phyloP scores from a whole-genome alignment of 352 stramenopile genomes.

The Phytophthora syringae region DNA sequence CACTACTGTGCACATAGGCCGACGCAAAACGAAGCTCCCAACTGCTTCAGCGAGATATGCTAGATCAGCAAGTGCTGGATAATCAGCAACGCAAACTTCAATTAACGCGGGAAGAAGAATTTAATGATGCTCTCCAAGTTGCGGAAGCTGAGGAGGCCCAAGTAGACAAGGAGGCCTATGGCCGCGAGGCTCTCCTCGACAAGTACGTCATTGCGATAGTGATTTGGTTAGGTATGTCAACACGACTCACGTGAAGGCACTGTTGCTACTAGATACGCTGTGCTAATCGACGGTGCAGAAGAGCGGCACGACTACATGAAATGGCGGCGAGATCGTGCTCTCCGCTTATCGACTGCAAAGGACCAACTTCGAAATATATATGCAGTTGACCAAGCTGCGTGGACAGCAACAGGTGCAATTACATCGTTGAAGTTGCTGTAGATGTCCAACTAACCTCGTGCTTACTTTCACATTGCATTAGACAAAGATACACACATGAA shows the following conservation, averaged over 20 bases:
- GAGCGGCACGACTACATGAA: constrained; percentile 59
- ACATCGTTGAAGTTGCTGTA: not conserved
- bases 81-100: constrained; percentile 18
- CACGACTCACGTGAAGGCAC: not conserved
- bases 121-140: constrained; percentile 9
- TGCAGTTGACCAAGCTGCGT: constrained; percentile 31
- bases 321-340: constrained; percentile 56
- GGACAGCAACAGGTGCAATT: constrained; percentile 43
- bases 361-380: constrained; percentile 39
- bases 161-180: constrained; percentile 19
- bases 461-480: constrained; percentile 2
- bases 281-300: constrained; percentile 43
- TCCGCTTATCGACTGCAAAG: constrained; percentile 47
- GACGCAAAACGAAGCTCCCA: constrained; percentile 29
- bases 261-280: constrained; percentile 41
- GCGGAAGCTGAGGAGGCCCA: constrained; percentile 8
- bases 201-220: constrained; percentile 21
- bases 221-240: not conserved
- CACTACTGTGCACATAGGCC: constrained; percentile 13
- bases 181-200: constrained; percentile 16
- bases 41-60: constrained; percentile 24
- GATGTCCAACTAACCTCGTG: constrained; percentile 4
- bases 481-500: constrained; percentile 8
- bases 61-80: constrained; percentile 41
- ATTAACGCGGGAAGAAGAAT: constrained; percentile 7